Evolutionary conservation across 1,284 basidiomycete genomes (phyloP), one percentile per base, ranked within the genome.

Genomic region (Amylostereum areolatum): DNA sequence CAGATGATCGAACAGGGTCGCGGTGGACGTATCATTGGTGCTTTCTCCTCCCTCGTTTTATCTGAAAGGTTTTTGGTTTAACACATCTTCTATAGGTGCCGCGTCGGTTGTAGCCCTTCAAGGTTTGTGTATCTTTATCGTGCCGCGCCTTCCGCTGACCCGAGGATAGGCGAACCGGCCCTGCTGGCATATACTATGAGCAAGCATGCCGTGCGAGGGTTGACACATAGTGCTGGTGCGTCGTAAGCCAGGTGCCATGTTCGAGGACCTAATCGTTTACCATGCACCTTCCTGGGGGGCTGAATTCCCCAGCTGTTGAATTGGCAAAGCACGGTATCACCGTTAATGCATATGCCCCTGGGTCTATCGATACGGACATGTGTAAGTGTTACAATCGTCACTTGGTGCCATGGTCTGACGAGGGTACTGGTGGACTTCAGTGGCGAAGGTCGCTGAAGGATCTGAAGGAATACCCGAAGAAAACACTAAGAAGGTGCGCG

Each of bases 1-100:
- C 57, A 62, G 47, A 62, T 63, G 61, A 58, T 65, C 53, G 53
- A 56, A 48, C 66, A 68, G 48, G 65, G 62, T 34, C 56, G 57
- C 0, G 64, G 66, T 0, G 66, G 66, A 3, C 48, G 62, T 8
- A 59, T 68, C 29, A 60, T 68, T n/a, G 64, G 55, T 45, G 62
- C 57, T 25, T 55, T 50, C 45, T 47, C 25, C 46, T 64, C 2
- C 28, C 8, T 4, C 36, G 27, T 51, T 59, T 48, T 32, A 50
- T 10, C 55, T 63, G 44, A 65, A 66, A 51, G 56, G 58, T 27
- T 57, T 56, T 35, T 59, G 65, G 29, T 57, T 62, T 27, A n/a
- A n/a, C n/a, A n/a, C n/a, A n/a, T n/a, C n/a, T n/a, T n/a, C n/a
- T n/a, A n/a, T n/a, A 24, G 6, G 30, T 36, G 6, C 12, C 24